A percentile compares a stretch with the other conserved stretches of the same genome.
These are phyloP conservation scores for Monosporascus sp. DNA, from an alignment of 2,329 filamentous ascomycete genomes.

Conservation along the genomic window DNA sequence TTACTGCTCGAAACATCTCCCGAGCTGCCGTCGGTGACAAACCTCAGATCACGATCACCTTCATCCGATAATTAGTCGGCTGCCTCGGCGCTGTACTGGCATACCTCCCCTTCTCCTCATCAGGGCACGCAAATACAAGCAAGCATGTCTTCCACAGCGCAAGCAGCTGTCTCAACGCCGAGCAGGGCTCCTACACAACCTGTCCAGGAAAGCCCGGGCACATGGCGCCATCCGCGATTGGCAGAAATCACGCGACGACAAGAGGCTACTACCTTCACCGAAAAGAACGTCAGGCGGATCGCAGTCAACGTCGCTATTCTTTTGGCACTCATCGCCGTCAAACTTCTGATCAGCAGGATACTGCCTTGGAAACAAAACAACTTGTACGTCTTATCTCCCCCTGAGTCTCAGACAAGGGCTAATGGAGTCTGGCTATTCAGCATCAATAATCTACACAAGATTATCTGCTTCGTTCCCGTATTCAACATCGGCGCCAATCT, in stretches of 20 bases:
- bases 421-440: neutral
- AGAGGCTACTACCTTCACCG: conserved; percentile 70
- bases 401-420: neutral
- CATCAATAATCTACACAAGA: neutral
- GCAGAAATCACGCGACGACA: conserved; percentile 81
- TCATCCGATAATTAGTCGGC: neutral
- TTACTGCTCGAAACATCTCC: neutral
- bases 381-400: neutral
- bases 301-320: conserved; percentile 51
- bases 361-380: conserved; percentile 14
- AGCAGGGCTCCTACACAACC: conserved; percentile 24
- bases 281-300: conserved; percentile 67
- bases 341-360: conserved; percentile 13
- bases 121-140: neutral
- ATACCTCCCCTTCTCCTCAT: neutral
- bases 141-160: conserved; percentile 25
- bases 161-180: conserved; percentile 36
- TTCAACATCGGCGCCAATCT: conserved; percentile 68
- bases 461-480: conserved; percentile 51
- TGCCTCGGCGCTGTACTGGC: neutral
- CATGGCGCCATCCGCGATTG: conserved; percentile 85
- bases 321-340: conserved; percentile 15
- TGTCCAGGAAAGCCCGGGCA: conserved; percentile 58
- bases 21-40: too few relatives aligned
- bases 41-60: neutral